Base-by-base conservation (phyloP, 805 yeast genomes). In the Candida sonorensis region DNA sequence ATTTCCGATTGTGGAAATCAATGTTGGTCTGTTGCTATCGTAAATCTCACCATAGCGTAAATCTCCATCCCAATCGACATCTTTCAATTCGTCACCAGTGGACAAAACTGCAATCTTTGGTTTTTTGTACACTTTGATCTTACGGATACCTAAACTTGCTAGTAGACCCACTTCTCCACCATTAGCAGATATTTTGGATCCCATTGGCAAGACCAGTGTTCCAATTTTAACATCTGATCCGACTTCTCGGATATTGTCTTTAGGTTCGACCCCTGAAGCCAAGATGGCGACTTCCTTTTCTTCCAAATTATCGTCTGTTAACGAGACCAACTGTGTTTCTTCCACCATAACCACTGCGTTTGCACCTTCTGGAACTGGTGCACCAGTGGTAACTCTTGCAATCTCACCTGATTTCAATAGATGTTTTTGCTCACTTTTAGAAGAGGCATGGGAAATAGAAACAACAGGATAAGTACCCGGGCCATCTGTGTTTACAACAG, bases 311-410 rank as follows among this genome's bases (percentile, higher is more conserved):
- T 65, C 65, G 2, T 45, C 55, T 3, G 58, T 56, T 7, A 50
- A 44, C 8, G 53, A 46, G 2, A 52, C 54, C 10, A 70, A 41
- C 12, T 44, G 45, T 0, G 78, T 72, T 39, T 69, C 74, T 43
- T 72, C 78, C 2, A 72, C 77, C 50, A 71, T 69, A 6, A 72
- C 64, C 11, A 72, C 73, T 1, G 76, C 73, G 22, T 66, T 64
- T 0, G 75, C 65, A 3, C 75, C 76, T n/a, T 51, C 50, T 0
- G 77, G 77, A 1, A 72, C 55, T 4, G 76, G 76, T 0, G 78
- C 77, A 6, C 78, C 78, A 0, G 77, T 72, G 2, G 77, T 72
- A 17, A 72, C 58, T 25, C 78, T 50, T 1, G 68, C 62, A 23
- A 71, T 61, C 4, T 57, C 39, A 1, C 69, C 67, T 1, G 55